Evolutionary conservation across 192 early-diverging fungal species (phyloP), one percentile per base, ranked within the genome.

Genomic region (Backusella tarrabulga): DNA sequence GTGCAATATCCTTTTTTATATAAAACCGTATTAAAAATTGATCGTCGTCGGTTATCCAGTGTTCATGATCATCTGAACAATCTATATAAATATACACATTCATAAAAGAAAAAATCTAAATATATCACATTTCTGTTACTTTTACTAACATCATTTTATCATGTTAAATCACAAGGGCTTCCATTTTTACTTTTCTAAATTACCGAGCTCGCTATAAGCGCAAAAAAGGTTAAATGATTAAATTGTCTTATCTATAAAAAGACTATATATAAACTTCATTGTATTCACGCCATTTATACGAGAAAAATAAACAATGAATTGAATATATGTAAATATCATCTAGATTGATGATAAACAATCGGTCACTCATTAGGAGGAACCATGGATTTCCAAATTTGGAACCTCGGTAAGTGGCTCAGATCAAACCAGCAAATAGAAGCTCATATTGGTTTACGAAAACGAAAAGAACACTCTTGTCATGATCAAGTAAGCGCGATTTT

Each of bases 241-340:
- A 17, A 17, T 54, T 8, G 5, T 23, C 54, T 21, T 5, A 21
- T 56, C 3, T 56, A 23, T 32, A 56, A 56, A 56, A 23, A 56
- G 21, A 21, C n/a, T 9, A 56, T n/a, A 21, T 1, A 56, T 41
- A 76, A 15, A 70, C 83, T 83, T 78, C 73, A 76, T 83, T 83
- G 76, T 74, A 83, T 78, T 83, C 79, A 72, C 79, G 79, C 74
- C 79, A 80, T 50, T 80, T 83, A 70, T 80, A 72, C 19, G 32
- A 40, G 42, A 19, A 36, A 70, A 23, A 15, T 32, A 60, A 29
- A 21, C 23, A 67, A 67, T 2, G 68, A 12, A 41, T 73, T 29
- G 7, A 60, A 60, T 12, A 56, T 34, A 36, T 32, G 5, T 32
- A 63, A 17, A 44, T 0, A 12, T 11, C 11, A 40, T 40, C 38